Evolutionary conservation across 495 filamentous ascomycete species (phyloP), one percentile per base, ranked within the genome.

Genomic region (Geoglossum glabrum): DNA sequence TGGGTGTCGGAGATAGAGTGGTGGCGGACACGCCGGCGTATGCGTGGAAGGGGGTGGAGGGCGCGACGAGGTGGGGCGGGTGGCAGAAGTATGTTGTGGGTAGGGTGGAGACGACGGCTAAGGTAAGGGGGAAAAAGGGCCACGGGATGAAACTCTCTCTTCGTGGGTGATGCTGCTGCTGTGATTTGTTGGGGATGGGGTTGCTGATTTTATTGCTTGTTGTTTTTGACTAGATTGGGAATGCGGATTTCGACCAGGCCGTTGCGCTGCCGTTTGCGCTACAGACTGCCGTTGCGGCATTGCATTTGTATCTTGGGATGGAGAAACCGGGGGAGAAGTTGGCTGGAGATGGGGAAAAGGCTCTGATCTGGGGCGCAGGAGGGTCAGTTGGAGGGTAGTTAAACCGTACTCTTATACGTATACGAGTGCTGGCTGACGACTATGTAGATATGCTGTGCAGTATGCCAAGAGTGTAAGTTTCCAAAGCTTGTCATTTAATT

Each of bases 341-440:
- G 56, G 7, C 52, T 28, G 43, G 47, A 1, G 8, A 55, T 61
- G 27, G 61, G 59, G 31, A 61, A 59, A 50, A 61, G 61, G n/a
- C 36, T 61, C 46, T 50, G 7, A 50, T 50, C 46, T 50, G 46
- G 46, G 46, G 46, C 11, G 45, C 62, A 10, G 61, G 61, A 61
- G 61, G 63, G 31, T 57, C 61, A 34, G 61, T 60, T 23, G 63
- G 63, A 33, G 61, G 59, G 2, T 60, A n/a, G n/a, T n/a, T n/a
- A 61, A 9, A 58, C 8, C 36, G 61, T 43, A 54, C 49, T 31
- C 61, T 63, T 49, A 58, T 59, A n/a, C n/a, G 61, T 27, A 1
- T 63, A 0, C 61, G 63, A 38, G 59, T 50, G 21, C 26, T 50
- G 15, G 46, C 46, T 50, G 46, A 50, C 46, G 4, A 15, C n/a